phyloP scores from a whole-genome alignment of 1,284 basidiomycete species.

The Gomphus bonarii region DNA sequence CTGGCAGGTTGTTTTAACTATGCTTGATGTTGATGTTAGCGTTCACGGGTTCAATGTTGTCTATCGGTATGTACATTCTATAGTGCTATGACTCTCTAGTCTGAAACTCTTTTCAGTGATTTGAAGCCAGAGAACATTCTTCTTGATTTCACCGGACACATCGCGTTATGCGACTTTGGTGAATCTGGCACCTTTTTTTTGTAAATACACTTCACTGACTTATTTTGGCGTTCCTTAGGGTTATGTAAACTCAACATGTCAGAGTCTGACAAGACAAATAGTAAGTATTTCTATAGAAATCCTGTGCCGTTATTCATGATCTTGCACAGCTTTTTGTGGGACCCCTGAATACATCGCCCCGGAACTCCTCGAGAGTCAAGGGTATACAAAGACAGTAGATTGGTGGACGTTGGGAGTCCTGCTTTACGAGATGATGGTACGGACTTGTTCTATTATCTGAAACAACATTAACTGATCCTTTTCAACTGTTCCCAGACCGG shows the following conservation, averaged over 20 bases:
- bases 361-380: slow-evolving; percentile 91
- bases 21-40: slow-evolving; percentile 13
- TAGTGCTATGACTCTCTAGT: background rate
- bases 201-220: background rate
- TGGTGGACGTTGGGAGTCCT: slow-evolving; percentile 99
- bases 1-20: background rate
- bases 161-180: slow-evolving; percentile 96
- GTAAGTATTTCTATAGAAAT: slow-evolving; percentile 34
- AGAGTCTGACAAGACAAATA: slow-evolving; percentile 95
- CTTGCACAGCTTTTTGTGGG: slow-evolving; percentile 83
- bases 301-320: background rate
- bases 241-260: slow-evolving; percentile 99
- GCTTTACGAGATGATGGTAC: slow-evolving; percentile 95
- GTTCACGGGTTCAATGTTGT: slow-evolving; percentile 97
- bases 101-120: slow-evolving; percentile 45
- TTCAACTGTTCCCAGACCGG: slow-evolving; percentile 52
- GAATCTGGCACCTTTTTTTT: slow-evolving; percentile 9
- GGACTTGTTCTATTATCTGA: slow-evolving; percentile 11
- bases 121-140: slow-evolving; percentile 97
- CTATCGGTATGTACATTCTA: slow-evolving; percentile 58
- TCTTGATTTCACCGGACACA: slow-evolving; percentile 95
- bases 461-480: background rate
- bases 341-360: slow-evolving; percentile 98
- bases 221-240: slow-evolving; percentile 28
- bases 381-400: slow-evolving; percentile 98